Conservation (phyloP, 2,329 filamentous ascomycete species). For the Pseudopithomyces maydicus region DNA sequence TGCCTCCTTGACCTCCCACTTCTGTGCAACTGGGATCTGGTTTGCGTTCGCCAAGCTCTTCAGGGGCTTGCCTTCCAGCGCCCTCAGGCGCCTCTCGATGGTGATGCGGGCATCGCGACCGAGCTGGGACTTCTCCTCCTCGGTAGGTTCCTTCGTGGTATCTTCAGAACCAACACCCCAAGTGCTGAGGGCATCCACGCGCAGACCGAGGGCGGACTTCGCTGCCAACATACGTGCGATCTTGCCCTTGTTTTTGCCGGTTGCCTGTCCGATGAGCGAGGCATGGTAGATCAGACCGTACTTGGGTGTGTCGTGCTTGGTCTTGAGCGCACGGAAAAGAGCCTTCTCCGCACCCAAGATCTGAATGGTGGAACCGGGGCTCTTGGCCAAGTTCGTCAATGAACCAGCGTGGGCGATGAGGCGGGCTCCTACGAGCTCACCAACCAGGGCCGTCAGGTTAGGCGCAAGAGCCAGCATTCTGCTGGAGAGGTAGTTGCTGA, state of each 20-base stretch:
- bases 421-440: constrained; percentile 90
- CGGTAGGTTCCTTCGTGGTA: constrained; percentile 63
- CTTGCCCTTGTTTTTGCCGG: constrained; percentile 98
- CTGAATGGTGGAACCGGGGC: constrained; percentile 93
- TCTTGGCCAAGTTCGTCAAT: constrained; percentile 92
- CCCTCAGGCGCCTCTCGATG: constrained; percentile 76
- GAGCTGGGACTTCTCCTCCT: constrained; percentile 85
- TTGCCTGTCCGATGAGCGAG: constrained; percentile 87
- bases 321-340: constrained; percentile 96
- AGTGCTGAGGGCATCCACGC: constrained; percentile 86
- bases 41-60: constrained; percentile 72
- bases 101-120: constrained; percentile 74
- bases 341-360: constrained; percentile 99
- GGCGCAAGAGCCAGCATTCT: constrained; percentile 97
- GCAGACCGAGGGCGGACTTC: constrained; percentile 90
- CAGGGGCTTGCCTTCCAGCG: constrained; percentile 88
- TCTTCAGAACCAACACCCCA: constrained; percentile 67
- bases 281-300: constrained; percentile 82
- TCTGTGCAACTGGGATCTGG: constrained; percentile 52
- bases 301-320: constrained; percentile 98
- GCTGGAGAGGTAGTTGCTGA: constrained; percentile 85
- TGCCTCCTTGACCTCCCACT: constrained; percentile 91
- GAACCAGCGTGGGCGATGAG: constrained; percentile 95
- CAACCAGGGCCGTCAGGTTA: constrained; percentile 90
- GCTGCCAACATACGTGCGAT: constrained; percentile 95